Evolutionary conservation across 345 rosid species (phyloP).

Genomic region (Lenwebbia sp.): DNA sequence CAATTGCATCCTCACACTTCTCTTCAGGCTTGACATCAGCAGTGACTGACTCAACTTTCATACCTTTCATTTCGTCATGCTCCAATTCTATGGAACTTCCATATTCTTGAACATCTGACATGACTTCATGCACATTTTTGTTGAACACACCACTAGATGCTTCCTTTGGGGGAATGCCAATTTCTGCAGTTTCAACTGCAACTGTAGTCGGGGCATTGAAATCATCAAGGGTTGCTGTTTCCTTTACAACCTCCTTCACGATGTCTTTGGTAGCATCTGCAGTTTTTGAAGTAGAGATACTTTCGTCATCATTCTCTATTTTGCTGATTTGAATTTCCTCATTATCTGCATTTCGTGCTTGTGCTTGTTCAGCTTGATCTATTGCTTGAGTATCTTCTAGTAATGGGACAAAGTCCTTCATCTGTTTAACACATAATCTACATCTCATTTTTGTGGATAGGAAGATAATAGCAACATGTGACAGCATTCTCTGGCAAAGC

Average conservation of each 20-base stretch:
- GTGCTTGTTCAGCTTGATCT: background rate
- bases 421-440: background rate
- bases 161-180: background rate
- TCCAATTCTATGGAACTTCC: background rate
- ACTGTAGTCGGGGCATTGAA: background rate
- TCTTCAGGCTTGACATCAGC: background rate
- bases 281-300: background rate
- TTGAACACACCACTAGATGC: background rate
- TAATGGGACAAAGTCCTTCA: background rate
- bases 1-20: background rate
- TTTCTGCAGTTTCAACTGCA: background rate
- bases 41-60: background rate
- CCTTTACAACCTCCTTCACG: background rate
- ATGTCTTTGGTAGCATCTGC: background rate
- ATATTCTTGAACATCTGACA: background rate
- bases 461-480: background rate
- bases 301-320: background rate
- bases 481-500: background rate
- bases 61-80: background rate
- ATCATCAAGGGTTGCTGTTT: background rate
- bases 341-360: background rate
- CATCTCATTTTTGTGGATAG: background rate
- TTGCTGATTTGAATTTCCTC: background rate
- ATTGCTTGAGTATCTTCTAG: background rate
- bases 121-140: background rate